Conservation (phyloP, 2,329 filamentous ascomycete species). For the Diaporthe aspalathi region DNA sequence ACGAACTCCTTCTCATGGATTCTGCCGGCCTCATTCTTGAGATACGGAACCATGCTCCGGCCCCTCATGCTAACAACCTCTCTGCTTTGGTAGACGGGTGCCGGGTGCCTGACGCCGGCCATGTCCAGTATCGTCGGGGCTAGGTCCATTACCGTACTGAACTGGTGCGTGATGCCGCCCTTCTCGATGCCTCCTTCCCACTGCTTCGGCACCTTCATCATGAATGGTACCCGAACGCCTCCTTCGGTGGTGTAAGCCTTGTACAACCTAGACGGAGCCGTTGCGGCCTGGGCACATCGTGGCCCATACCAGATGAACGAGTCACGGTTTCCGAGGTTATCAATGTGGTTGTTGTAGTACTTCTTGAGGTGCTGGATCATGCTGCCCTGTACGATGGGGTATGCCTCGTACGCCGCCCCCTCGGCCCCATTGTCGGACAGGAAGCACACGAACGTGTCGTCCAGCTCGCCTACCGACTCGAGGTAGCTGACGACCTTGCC, state of each 20-base stretch:
- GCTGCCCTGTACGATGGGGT: constrained; percentile 40
- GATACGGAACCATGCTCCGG: constrained; percentile 50
- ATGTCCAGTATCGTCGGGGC: constrained; percentile 61
- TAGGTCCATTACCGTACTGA: constrained; percentile 65
- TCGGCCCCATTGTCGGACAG: constrained; percentile 67
- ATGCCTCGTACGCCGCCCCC: constrained; percentile 43
- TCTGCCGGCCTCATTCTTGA: constrained; percentile 43
- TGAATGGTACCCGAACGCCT: constrained; percentile 64
- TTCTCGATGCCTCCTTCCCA: constrained; percentile 43
- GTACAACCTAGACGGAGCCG: constrained; percentile 45
- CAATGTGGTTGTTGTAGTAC: constrained; percentile 67
- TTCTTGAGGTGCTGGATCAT: constrained; percentile 51
- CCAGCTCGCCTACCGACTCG: constrained; percentile 65
- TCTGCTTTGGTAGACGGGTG: constrained; percentile 57
- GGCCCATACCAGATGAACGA: constrained; percentile 70
- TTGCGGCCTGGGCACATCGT: constrained; percentile 59
- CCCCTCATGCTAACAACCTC: constrained; percentile 50
- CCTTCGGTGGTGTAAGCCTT: constrained; percentile 58
- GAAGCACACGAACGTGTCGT: constrained; percentile 74
- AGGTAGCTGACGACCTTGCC: constrained; percentile 69
- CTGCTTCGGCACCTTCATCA: constrained; percentile 48
- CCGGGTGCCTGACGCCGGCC: constrained; percentile 62
- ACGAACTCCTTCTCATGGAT: constrained; percentile 52
- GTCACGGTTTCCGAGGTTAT: constrained; percentile 65
- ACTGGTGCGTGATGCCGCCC: constrained; percentile 57